Percentiles rank a stretch among this genome's conserved stretches.
Conservation (phyloP, 306 rosid genomes). For the Acacia confusa region DNA sequence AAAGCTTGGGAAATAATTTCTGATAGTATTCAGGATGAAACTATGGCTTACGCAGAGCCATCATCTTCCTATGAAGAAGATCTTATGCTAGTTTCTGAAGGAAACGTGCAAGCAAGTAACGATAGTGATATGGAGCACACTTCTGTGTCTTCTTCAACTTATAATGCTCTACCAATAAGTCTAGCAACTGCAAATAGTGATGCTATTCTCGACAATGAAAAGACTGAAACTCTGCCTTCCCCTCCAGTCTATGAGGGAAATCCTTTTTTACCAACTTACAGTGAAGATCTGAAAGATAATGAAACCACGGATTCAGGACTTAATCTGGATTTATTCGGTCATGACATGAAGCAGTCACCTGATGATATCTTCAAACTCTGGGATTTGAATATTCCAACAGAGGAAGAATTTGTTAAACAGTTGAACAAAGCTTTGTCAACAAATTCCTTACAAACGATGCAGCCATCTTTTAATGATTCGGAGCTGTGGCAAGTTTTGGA, state of each 20-base stretch:
- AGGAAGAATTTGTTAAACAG: slow-evolving; percentile 63
- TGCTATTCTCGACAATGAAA: slow-evolving; percentile 28
- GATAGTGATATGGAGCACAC: neutral
- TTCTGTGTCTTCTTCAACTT: slow-evolving; percentile 23
- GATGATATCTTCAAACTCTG: slow-evolving; percentile 69
- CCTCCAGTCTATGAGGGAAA: slow-evolving; percentile 43
- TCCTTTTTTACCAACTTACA: slow-evolving; percentile 78
- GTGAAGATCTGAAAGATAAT: slow-evolving; percentile 38
- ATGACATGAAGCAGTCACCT: slow-evolving; percentile 40
- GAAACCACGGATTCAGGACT: slow-evolving; percentile 30
- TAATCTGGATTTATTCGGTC: slow-evolving; percentile 22
- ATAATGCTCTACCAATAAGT: slow-evolving; percentile 17
- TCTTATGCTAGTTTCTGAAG: neutral
- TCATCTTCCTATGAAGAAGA: neutral
- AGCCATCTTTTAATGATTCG: slow-evolving; percentile 40
- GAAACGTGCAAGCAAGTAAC: neutral
- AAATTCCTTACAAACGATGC: slow-evolving; percentile 27
- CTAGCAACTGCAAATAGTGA: slow-evolving; percentile 31
- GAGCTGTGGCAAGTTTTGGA: slow-evolving; percentile 33
- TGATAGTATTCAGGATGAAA: neutral
- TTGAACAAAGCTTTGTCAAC: slow-evolving; percentile 49
- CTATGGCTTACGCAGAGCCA: neutral
- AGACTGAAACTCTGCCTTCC: slow-evolving; percentile 25
- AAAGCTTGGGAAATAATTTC: neutral
- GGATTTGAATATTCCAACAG: slow-evolving; percentile 63